Evolutionary conservation across 2,329 filamentous ascomycete genomes (phyloP).

Genomic region (Hymenoscyphus infarciens): DNA sequence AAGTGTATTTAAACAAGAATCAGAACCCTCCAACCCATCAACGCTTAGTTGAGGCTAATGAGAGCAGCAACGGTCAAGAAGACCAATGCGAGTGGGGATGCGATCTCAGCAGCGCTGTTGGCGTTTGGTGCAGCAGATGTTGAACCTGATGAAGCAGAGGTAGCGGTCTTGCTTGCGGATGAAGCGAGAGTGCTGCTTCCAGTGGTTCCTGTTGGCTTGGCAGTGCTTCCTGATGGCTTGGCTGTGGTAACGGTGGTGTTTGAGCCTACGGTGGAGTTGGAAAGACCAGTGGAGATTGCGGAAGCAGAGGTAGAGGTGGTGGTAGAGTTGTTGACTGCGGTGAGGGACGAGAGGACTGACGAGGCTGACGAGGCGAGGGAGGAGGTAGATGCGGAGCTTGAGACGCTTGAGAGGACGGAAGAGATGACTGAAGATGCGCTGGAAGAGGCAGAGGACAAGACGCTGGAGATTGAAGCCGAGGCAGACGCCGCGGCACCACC

Average conservation of each 20-base stretch:
- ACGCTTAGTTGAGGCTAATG: conserved; percentile 30
- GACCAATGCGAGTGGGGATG: conserved; percentile 32
- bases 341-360: conserved; percentile 4
- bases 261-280: conserved; percentile 5
- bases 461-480: conserved; percentile 11
- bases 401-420: conserved; percentile 12
- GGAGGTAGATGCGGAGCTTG: conserved; percentile 2
- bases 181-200: conserved; percentile 5
- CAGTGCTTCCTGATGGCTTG: conserved; percentile 6
- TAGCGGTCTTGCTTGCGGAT: not conserved
- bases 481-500: conserved; percentile 19
- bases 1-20: conserved; percentile 12
- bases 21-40: not conserved
- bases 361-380: conserved; percentile 17
- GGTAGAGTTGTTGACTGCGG: conserved; percentile 11
- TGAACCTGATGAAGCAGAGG: conserved; percentile 8
- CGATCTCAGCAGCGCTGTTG: conserved; percentile 24
- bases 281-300: conserved; percentile 7
- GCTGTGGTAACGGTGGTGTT: conserved; percentile 8
- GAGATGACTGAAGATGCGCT: conserved; percentile 8
- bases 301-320: conserved; percentile 12
- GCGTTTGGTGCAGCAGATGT: conserved; percentile 9
- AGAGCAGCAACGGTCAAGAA: conserved; percentile 33
- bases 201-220: conserved; percentile 4
- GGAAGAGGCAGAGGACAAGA: conserved; percentile 4